Evolutionary conservation across 2,329 filamentous ascomycete species (phyloP).

Genomic region (Lecanicillium sp.): DNA sequence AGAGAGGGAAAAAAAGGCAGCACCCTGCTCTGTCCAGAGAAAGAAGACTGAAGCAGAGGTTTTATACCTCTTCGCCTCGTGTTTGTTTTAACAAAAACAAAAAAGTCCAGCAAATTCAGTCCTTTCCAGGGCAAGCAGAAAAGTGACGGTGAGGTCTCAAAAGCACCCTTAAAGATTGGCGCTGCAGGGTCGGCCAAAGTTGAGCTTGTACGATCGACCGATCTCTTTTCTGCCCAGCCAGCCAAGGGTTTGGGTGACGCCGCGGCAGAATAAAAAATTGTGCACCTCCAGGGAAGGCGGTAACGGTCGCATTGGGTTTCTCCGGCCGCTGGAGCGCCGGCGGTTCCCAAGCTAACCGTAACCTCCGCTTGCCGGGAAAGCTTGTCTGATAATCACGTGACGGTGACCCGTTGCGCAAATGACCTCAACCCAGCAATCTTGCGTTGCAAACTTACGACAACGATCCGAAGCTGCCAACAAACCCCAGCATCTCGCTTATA

Average conservation of each 20-base stretch:
- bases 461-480: not conserved
- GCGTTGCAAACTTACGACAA: conserved; percentile 5
- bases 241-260: not conserved
- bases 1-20: not conserved
- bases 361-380: too few relatives aligned
- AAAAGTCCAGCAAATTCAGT: too few relatives aligned
- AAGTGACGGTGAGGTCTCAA: not conserved
- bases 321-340: not conserved
- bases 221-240: too few relatives aligned
- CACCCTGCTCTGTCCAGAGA: too few relatives aligned
- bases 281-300: conserved; percentile 6
- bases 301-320: conserved; percentile 2
- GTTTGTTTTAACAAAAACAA: too few relatives aligned
- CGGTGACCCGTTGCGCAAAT: conserved; percentile 2
- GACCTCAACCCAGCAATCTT: conserved; percentile 7
- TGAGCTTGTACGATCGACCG: too few relatives aligned
- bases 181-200: too few relatives aligned
- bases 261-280: conserved; percentile 9
- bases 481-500: conserved; percentile 1
- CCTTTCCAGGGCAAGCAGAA: too few relatives aligned
- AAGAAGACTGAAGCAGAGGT: too few relatives aligned
- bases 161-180: too few relatives aligned
- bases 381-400: conserved; percentile 8
- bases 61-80: too few relatives aligned
- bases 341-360: not conserved